Base-by-base conservation (phyloP, 495 filamentous ascomycete genomes). In the Penicillium paxilli region DNA sequence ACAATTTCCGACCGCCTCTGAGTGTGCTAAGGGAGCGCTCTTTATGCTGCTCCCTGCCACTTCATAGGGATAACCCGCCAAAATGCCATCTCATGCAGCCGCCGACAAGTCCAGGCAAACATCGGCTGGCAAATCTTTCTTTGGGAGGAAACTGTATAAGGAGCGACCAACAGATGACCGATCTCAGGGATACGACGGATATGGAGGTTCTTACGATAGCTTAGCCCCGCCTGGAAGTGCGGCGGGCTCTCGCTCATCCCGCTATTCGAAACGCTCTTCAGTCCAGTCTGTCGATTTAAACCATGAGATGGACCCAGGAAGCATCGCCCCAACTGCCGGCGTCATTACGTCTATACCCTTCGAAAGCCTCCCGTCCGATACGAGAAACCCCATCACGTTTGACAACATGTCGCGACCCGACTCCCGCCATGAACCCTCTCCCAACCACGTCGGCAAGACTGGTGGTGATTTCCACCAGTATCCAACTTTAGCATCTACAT, bases 271-370 rank as follows among this genome's bases (percentile, higher is more conserved):
- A 63, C 84, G 87, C 28, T 86, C 86, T 17, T 93, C 89, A n/a
- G 74, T 89, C 54, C 78, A 85, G 50, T 92, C 90, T 2, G 63
- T 89, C 59, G 90, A 93, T 47, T 55, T 72, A 56, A 54, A 67
- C 63, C 55, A 74, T 58, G 70, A 77, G 53, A 49, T 69, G 21
- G 79, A 87, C 55, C 55, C 77, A 55, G 44, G 59, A 19, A 83
- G 80, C 33, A 63, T 95, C 20, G 86, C 88, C 52, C 85, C 85
- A 71, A 89, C 82, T 26, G 84, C 93, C n/a, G 94, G 91, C 44
- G 82, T 92, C 12, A 90, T 96, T 53, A 91, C 92, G 7, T 87
- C 88, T 1, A 93, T 98, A 52, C 91, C 94, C 11, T 97, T 93
- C 71, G 90, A 97, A 48, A 85, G 75, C 52, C 75, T 87, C n/a